Base-by-base conservation (phyloP, 306 rosid species). In the Acacia acuminata region DNA sequence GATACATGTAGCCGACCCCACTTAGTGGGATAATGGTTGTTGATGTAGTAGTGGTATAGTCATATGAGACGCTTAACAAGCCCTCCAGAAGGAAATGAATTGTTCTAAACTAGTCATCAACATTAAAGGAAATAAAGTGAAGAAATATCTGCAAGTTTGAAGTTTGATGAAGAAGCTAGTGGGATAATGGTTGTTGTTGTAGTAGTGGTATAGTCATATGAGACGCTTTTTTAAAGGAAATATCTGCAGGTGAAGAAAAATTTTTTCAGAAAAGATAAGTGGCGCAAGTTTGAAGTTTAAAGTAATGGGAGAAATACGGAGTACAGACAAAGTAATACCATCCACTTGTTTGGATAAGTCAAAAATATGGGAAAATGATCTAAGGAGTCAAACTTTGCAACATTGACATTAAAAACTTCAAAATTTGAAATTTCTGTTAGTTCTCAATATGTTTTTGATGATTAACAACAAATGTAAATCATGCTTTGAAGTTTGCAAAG, bases 271-370 rank as follows among this genome's bases (percentile, higher is more conserved):
- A 47, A 47, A 47, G 17, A 47, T 47, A 13, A 47, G 72, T n/a
- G 73, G 19, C 10, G 65, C 19, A 45, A 27, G n/a, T 6, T 71
- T 60, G 38, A 61, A 65, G 51, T 83, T 43, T 58, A 32, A 32
- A 32, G 65, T 38, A 61, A 61, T 12, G 38, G 40, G 17, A 2
- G 51, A 4, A 15, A 0, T 1, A 10, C 1, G 17, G 20, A 40
- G 78, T 47, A 58, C 40, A 73, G 82, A 60, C 47, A 36, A 10
- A 60, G 14, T 77, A 42, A 71, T 70, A 58, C 64, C 68, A 30
- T 43, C 77, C 25, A 32, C 50, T 45, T 69, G 64, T 15, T 22
- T 25, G 11, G 48, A 70, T 47, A 42, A 24, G 55, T 53, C 53
- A 22, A 38, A 56, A 73, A 17, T 19, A 56, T 19, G 27, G 64